phyloP scores from a whole-genome alignment of 257 asterid species.

The Rauvolfia tetraphylla region DNA sequence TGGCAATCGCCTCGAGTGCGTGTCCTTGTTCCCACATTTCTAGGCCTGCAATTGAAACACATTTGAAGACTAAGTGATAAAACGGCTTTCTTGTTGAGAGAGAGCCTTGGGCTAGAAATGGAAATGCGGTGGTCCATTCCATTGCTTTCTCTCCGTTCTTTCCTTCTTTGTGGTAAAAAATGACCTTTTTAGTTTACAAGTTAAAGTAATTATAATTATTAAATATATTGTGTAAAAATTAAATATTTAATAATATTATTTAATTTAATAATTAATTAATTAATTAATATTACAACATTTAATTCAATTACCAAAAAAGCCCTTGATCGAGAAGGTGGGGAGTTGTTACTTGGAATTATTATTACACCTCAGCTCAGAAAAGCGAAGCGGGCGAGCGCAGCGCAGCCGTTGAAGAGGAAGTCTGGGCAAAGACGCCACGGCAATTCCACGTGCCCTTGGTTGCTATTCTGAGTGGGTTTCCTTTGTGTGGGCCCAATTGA shows the following conservation, averaged over 20 bases:
- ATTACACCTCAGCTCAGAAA: neutral
- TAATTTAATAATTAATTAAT: no score
- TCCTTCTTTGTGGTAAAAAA: no score
- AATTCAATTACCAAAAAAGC: no score
- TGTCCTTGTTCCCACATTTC: neutral
- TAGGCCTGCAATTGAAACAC: neutral
- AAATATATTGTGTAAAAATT: no score
- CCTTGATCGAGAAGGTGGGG: no score
- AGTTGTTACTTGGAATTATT: no score
- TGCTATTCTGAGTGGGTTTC: slow-evolving; percentile 4
- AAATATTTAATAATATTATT: no score
- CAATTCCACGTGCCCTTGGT: slow-evolving; percentile 19
- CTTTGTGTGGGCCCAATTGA: slow-evolving; percentile 8
- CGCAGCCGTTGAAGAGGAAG: slow-evolving; percentile 6
- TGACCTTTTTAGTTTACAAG: no score
- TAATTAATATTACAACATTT: no score
- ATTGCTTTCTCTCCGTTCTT: no score
- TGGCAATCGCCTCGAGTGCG: no score
- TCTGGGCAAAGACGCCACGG: slow-evolving; percentile 31
- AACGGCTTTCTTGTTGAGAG: neutral
- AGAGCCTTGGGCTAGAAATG: neutral
- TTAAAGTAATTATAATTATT: no score
- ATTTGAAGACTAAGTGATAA: neutral
- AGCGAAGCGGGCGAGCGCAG: neutral
- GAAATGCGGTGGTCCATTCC: neutral